Evolutionary conservation across 768 basidiomycete species (phyloP), one percentile per base, ranked within the genome.

Genomic region (Grammothele lineata): DNA sequence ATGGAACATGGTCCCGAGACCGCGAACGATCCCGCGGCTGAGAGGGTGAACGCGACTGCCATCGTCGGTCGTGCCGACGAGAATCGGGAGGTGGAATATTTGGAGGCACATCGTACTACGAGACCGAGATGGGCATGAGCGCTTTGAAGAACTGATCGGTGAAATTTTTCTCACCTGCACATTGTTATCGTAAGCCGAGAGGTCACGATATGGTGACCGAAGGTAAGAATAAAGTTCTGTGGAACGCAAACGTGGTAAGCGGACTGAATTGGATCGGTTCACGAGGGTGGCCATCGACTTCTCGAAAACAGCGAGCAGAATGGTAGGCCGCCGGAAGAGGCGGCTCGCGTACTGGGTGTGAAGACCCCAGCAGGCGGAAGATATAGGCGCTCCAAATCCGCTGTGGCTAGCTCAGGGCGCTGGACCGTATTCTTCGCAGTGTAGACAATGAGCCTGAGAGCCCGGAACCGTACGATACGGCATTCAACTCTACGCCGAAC

Each of bases 151-250:
- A 14, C 12, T 18, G 26, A 32, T 8, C 17, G n/a, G n/a, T 15
- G 14, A 25, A 14, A 7, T 15, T 33, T 47, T 53, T 56, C 42
- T 36, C 42, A 88, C 92, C 79, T 96, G 92, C 12, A 81, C 88
- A 5, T 80, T 74, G 12, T 73, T 73, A 62, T 97, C 93, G 60
- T 94, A 97, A 10, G 79, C 73, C 42, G 81, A 77, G 19, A 96
- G 73, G 64, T 93, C 91, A 57, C 81, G 81, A 64, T 81, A 95
- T 2, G 93, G 93, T 8, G 92, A 94, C 41, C 93, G 78, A 17
- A 95, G 73, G 62, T 88, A 97, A 34, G 77, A 80, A 62, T 95
- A 96, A 32, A 96, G 75, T 66, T 97, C 93, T 93, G 53, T 40
- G 21, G 18, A 22, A n/a, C 14, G 33, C n/a, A 33, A 36, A 43